Evolutionary conservation across 148 eudicot genomes (phyloP).

Genomic region (Euryodendron excelsum): DNA sequence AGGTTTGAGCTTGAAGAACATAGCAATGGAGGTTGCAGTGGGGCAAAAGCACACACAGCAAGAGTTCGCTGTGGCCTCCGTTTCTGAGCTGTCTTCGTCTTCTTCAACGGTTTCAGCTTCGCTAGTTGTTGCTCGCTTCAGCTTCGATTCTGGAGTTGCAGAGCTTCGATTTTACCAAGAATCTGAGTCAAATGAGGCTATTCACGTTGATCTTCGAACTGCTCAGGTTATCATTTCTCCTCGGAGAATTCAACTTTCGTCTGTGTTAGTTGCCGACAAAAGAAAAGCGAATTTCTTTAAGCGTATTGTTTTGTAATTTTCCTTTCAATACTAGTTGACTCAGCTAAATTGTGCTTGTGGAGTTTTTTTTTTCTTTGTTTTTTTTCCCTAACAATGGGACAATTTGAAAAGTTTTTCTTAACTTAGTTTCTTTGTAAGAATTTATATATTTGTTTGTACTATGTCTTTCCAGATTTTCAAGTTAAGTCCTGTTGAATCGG

Average conservation of each 20-base stretch:
- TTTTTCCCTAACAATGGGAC: not conserved
- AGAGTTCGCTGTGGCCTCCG: conserved; percentile 32
- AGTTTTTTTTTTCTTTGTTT: no score
- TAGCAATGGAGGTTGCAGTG: conserved; percentile 36
- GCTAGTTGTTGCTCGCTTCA: conserved; percentile 36
- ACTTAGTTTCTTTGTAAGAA: not conserved
- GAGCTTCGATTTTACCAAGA: conserved; percentile 47
- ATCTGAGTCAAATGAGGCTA: conserved; percentile 20
- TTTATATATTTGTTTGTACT: conserved; percentile 4
- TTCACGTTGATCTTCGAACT: conserved; percentile 34
- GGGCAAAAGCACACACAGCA: not conserved
- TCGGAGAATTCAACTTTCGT: not conserved
- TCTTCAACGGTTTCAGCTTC: conserved; percentile 14
- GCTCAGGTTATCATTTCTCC: conserved; percentile 38
- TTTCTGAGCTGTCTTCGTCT: conserved; percentile 22
- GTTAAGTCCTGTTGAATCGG: conserved; percentile 44
- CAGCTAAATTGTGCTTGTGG: not conserved
- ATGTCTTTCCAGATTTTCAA: conserved; percentile 48
- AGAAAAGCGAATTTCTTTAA: not conserved
- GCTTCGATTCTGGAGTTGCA: conserved; percentile 33
- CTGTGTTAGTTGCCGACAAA: not conserved
- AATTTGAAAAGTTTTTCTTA: not conserved
- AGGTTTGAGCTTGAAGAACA: not conserved
- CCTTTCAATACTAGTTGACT: not conserved
- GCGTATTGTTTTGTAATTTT: not conserved